Evolutionary conservation across 2,329 filamentous ascomycete species (phyloP).

Genomic region (Monilinia laxa): DNA sequence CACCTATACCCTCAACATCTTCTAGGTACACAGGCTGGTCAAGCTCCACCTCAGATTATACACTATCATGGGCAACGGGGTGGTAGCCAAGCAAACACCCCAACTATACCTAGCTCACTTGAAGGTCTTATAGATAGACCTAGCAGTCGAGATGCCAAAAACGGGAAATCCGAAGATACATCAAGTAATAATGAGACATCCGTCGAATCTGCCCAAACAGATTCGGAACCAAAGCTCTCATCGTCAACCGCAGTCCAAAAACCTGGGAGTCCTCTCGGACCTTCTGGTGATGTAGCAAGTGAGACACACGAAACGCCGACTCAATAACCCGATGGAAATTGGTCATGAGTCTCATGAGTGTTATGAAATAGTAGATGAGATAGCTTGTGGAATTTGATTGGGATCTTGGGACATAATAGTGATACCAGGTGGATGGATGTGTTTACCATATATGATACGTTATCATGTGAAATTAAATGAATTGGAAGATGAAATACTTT

Average conservation of each 20-base stretch:
- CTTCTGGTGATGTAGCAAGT: neutral
- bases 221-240: neutral
- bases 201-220: neutral
- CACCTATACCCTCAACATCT: conserved; percentile 67
- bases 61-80: conserved; percentile 67
- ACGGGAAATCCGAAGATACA: conserved; percentile 30
- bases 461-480: conserved; percentile 7
- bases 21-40: conserved; percentile 60
- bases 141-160: conserved; percentile 34
- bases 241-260: neutral
- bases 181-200: conserved; percentile 9
- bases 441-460: conserved; percentile 19
- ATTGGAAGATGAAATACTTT: conserved; percentile 3
- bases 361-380: conserved; percentile 17
- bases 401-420: conserved; percentile 7
- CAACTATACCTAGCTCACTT: conserved; percentile 46
- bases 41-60: conserved; percentile 63
- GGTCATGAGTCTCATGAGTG: conserved; percentile 11
- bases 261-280: neutral
- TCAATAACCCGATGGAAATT: neutral
- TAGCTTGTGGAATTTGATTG: neutral
- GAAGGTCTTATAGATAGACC: conserved; percentile 34
- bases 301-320: neutral
- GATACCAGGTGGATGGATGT: conserved; percentile 19
- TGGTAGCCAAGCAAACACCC: conserved; percentile 66